A percentile compares a stretch with the other conserved stretches of the same genome.
phyloP scores from a whole-genome alignment of 257 asterid species.

The Solanum piurae region DNA sequence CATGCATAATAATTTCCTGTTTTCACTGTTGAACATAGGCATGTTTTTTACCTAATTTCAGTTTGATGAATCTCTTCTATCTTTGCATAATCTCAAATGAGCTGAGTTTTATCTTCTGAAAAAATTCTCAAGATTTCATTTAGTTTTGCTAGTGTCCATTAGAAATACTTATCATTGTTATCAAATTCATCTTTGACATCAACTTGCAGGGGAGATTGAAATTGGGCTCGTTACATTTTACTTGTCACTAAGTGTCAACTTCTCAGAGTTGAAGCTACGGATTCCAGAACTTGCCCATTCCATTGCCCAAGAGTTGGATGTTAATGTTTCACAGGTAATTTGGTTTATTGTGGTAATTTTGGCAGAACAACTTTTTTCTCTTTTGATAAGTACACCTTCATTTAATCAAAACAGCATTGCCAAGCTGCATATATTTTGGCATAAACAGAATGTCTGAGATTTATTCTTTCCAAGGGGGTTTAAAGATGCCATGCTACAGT shows the following conservation, averaged over 20 bases:
- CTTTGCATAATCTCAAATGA: background rate
- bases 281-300: slow-evolving; percentile 48
- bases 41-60: background rate
- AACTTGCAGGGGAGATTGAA: slow-evolving; percentile 44
- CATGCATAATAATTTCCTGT: background rate
- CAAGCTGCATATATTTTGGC: background rate
- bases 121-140: background rate
- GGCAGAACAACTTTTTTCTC: background rate
- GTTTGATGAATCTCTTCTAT: background rate
- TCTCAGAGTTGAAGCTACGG: slow-evolving; percentile 71
- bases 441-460: background rate
- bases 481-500: background rate
- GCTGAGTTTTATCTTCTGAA: background rate
- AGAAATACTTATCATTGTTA: background rate
- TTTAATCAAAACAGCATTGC: background rate
- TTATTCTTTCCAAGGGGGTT: background rate
- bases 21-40: background rate
- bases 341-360: slow-evolving; percentile 1
- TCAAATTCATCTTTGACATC: slow-evolving; percentile 1
- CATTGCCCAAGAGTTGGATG: slow-evolving; percentile 54
- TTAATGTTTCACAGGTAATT: slow-evolving; percentile 69
- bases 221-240: slow-evolving; percentile 54
- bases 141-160: background rate
- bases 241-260: slow-evolving; percentile 45
- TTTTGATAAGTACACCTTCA: background rate